Evolutionary conservation across 75 land plant genomes (phyloP).

Genomic region (Pinus tabuliformis): DNA sequence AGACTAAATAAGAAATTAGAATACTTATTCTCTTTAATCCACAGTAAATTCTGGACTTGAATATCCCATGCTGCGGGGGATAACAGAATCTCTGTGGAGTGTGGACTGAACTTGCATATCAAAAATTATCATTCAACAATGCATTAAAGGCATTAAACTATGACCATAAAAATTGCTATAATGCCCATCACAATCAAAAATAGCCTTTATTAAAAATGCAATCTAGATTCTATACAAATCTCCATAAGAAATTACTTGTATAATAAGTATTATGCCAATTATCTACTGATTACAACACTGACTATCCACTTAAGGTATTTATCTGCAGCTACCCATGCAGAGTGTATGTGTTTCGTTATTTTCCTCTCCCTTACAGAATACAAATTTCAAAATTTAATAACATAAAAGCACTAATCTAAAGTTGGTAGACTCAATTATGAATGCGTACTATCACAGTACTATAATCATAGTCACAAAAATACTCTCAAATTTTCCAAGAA

Average conservation of each 20-base stretch:
- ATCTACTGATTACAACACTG: neutral
- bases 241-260: neutral
- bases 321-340: neutral
- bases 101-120: slow-evolving; percentile 1
- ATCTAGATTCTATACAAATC: neutral
- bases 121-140: neutral
- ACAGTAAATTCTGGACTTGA: neutral
- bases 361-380: neutral
- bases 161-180: neutral
- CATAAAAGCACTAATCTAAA: neutral
- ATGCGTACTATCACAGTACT: neutral
- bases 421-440: neutral
- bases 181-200: neutral
- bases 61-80: neutral
- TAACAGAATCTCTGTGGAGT: neutral
- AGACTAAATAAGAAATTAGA: neutral
- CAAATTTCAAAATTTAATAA: neutral
- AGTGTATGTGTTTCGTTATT: neutral
- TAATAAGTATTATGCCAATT: neutral
- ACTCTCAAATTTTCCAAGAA: no score
- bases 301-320: neutral
- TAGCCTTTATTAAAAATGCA: neutral
- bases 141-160: neutral
- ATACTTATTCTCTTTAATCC: neutral
- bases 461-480: no score